These are phyloP conservation scores for Rutstroemia sydowiana DNA, from an alignment of 2,329 filamentous ascomycete genomes.

Conservation along the genomic window DNA sequence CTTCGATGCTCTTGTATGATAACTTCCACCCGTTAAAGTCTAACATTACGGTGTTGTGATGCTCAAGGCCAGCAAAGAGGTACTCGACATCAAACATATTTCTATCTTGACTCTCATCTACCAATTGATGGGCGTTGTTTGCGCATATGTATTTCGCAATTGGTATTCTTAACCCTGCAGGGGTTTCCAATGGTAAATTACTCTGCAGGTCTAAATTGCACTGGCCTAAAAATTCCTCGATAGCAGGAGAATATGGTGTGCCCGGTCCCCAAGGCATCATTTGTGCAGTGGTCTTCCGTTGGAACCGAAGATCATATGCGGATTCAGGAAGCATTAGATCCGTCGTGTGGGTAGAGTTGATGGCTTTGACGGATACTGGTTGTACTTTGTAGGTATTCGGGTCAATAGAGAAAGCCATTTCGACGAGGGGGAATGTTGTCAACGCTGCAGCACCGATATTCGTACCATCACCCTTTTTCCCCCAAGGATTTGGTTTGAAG, in stretches of 20 bases:
- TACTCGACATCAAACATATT: constrained; percentile 25
- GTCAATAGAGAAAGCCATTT: constrained; percentile 24
- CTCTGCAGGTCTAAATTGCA: constrained; percentile 16
- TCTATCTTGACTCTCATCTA: background rate
- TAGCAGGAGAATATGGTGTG: background rate
- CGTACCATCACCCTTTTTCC: background rate
- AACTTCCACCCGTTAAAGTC: constrained; percentile 21
- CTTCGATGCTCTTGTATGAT: constrained; percentile 25
- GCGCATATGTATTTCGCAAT: constrained; percentile 23
- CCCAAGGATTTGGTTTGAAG: constrained; percentile 28
- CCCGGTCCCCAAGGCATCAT: constrained; percentile 3
- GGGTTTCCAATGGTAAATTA: constrained; percentile 17
- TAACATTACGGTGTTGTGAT: constrained; percentile 19
- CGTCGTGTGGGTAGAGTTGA: constrained; percentile 16
- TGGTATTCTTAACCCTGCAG: constrained; percentile 22
- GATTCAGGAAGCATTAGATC: constrained; percentile 29
- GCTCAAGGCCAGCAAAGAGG: constrained; percentile 27
- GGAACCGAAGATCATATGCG: constrained; percentile 27
- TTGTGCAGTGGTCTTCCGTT: constrained; percentile 19
- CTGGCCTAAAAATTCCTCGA: constrained; percentile 18
- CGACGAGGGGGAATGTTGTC: constrained; percentile 25
- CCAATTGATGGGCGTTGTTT: background rate
- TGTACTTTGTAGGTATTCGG: constrained; percentile 9
- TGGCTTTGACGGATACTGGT: constrained; percentile 19
- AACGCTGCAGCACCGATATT: constrained; percentile 17